Base-by-base conservation (phyloP, 768 basidiomycete species). In the Nidularia sp. region DNA sequence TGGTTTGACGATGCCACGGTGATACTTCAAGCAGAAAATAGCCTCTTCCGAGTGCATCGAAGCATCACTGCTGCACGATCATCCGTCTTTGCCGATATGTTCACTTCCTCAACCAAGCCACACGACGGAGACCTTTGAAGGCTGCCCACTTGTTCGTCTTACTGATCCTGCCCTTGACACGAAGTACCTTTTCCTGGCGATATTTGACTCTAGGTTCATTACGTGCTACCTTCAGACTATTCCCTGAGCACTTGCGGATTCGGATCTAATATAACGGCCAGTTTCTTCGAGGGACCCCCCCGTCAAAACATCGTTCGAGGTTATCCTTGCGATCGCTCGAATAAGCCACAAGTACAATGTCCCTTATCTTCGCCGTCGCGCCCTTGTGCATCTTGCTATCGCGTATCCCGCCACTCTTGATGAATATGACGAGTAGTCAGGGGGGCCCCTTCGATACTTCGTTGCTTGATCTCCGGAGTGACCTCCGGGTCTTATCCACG, bases 1-100 rank as follows among this genome's bases (percentile, higher is more conserved):
- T 60, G 57, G 57, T 60, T 60, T 25, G 49, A 53, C 10, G 59
- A 60, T 33, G 59, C 57, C 0, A 60, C 46, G 39, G 43, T 60
- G 6, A 45, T 60, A 10, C 47, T 60, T 8, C 48, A 57, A 41
- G 57, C 52, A 2, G 47, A 53, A 22, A 34, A 47, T 10, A 54
- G 35, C 2, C 47, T 42, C 29, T 60, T 55, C 44, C 42, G 53
- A 6, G 55, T 60, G 1, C 55, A 60, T 45, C 50, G 41, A 2
- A 49, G 58, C 15, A 44, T 57, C 8, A 51, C 61, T 10, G 39
- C 51, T 0, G 48, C 31, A 2, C 51, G 57, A 10, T 62, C 59
- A 12, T 15, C 50, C 5, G 52, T 64, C 31, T 62, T 64, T 25
- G 47, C 25, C 3, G 60, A 60, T 48, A 57, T 62, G 56, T 57